Evolutionary conservation across 2,329 filamentous ascomycete genomes (phyloP).

Genomic region (Alternaria ethzedia): DNA sequence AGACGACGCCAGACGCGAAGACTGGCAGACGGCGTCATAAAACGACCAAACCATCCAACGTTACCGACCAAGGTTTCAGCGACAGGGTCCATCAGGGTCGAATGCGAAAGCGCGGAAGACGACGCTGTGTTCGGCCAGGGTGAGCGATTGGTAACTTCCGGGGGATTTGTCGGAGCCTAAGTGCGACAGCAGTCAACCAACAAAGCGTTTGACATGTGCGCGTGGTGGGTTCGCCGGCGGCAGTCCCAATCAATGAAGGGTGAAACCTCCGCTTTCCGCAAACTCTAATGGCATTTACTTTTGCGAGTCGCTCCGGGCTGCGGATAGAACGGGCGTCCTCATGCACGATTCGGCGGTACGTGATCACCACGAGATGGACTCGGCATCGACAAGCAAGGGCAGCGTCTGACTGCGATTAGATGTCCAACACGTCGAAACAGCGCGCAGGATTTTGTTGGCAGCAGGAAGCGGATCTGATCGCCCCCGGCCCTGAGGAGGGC

Average conservation of each 20-base stretch:
- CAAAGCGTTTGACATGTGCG: constrained; percentile 16
- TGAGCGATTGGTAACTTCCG: constrained; percentile 2
- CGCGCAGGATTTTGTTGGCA: constrained; percentile 1
- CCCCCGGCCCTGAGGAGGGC: background rate
- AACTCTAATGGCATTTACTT: constrained; percentile 4
- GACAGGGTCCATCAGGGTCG: background rate
- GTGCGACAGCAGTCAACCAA: background rate
- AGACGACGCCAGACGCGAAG: background rate
- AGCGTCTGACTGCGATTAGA: background rate
- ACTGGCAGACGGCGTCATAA: background rate
- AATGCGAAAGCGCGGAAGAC: background rate
- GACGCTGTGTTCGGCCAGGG: constrained; percentile 1
- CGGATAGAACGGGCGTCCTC: constrained; percentile 2
- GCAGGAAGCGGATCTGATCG: constrained; percentile 14
- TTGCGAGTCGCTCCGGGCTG: constrained; percentile 8
- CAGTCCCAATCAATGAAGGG: constrained; percentile 5
- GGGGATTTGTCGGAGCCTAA: constrained; percentile 1
- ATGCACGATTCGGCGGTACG: constrained; percentile 3
- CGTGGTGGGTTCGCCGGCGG: constrained; percentile 2
- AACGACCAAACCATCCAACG: background rate
- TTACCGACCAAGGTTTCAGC: background rate
- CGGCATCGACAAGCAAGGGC: background rate
- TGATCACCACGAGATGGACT: background rate
- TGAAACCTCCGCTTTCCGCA: constrained; percentile 13
- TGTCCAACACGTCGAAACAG: background rate